Evolutionary conservation across 306 rosid species (phyloP), one percentile per base, ranked within the genome.

Genomic region (Mucuna pruriens): DNA sequence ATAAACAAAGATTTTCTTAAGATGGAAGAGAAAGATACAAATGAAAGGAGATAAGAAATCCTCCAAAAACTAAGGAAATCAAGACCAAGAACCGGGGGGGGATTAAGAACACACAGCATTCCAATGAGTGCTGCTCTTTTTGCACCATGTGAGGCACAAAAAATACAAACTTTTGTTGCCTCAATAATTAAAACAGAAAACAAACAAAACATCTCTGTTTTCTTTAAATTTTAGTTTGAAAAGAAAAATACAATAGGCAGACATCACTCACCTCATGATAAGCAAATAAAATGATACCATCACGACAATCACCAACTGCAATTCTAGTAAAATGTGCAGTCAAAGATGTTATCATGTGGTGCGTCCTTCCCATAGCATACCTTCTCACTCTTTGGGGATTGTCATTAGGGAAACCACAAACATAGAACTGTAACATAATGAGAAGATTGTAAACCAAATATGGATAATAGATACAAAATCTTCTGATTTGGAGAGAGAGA

Each of bases 301-400:
- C 97, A 76, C 97, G 99, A 62, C 94, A 88, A 89, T 93, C 97
- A 69, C 99, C 99, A 74, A 95, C 99, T 69, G 97, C 94, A 80
- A 95, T 95, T 87, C 94, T 91, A 51, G 90, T 88, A 82, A 84
- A 90, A 84, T 91, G 89, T 66, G 97, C 87, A 70, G 97, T 90
- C 89, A 95, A 84, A 64, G 97, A 91, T 16, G 90, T 93, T 73
- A 95, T 86, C 86, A 86, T 84, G 88, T 76, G 87, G 15, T 92
- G 92, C 2, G 97, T 93, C 89, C 90, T 89, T 71, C 88, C 97
- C 22, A 55, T 60, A 42, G 97, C 92, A 79, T 85, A 84, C 85
- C 84, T 87, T 79, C 83, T 93, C 86, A 93, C 89, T 83, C 89
- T 89, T 68, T 78, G 92, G 22, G 88, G 86, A 88, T 87, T 88